Conservation (phyloP, 352 stramenopile species). For the Phytophthora idaei region DNA sequence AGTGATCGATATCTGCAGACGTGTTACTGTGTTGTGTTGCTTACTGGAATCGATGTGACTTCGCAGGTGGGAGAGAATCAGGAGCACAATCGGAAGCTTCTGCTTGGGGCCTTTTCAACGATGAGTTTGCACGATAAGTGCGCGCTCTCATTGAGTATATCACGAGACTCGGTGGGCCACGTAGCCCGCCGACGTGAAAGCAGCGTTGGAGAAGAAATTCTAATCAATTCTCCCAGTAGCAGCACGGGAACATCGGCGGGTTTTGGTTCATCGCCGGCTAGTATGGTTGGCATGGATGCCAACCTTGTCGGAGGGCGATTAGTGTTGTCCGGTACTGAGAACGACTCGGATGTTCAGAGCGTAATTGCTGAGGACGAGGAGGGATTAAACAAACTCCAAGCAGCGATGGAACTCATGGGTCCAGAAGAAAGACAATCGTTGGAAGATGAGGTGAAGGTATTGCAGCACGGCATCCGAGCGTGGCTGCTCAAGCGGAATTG, state of each 20-base stretch:
- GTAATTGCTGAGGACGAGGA: conserved; percentile 85
- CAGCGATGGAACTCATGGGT: conserved; percentile 87
- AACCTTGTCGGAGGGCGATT: conserved; percentile 30
- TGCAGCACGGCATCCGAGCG: conserved; percentile 86
- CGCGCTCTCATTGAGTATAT: conserved; percentile 81
- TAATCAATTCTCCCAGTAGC: conserved; percentile 23
- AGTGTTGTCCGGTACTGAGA: conserved; percentile 46
- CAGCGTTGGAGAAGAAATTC: conserved; percentile 60
- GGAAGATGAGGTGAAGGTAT: conserved; percentile 86
- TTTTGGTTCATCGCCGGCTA: conserved; percentile 30
- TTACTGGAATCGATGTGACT: conserved; percentile 8
- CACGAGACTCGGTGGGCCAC: conserved; percentile 48
- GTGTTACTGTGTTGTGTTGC: background rate
- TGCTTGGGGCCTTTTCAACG: conserved; percentile 85
- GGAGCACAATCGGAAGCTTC: conserved; percentile 82
- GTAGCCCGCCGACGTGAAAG: conserved; percentile 53
- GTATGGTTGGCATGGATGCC: conserved; percentile 34
- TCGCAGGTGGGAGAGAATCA: conserved; percentile 72
- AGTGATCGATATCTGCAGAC: conserved; percentile 16
- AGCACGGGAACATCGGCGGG: conserved; percentile 35
- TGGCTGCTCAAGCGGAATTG: conserved; percentile 91
- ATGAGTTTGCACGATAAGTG: conserved; percentile 92
- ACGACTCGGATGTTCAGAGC: conserved; percentile 81
- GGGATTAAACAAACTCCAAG: conserved; percentile 73
- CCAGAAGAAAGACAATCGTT: conserved; percentile 84